These are phyloP conservation scores for Podaxis sp. DNA, from an alignment of 768 basidiomycete genomes.

Conservation along the genomic window DNA sequence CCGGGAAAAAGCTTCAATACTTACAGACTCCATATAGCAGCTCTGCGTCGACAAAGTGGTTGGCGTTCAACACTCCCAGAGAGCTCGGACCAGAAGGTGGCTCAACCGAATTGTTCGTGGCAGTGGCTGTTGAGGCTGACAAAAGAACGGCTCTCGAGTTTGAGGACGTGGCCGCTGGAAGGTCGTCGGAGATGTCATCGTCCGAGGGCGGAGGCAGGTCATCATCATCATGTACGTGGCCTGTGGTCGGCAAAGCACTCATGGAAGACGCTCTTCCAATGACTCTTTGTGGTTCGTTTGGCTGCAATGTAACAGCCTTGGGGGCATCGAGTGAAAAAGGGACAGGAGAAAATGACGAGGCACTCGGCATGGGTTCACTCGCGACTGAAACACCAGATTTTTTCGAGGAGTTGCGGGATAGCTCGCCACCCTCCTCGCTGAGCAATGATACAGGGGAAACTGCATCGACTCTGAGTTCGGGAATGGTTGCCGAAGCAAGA, in stretches of 20 bases:
- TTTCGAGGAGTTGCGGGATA: slow-evolving; percentile 3
- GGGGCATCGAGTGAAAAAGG: not conserved
- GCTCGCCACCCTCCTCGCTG: not conserved
- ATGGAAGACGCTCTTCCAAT: slow-evolving; percentile 8
- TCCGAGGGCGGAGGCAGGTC: not conserved
- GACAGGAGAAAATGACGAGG: not conserved
- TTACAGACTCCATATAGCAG: slow-evolving; percentile 59
- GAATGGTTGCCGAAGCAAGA: not conserved
- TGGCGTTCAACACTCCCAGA: slow-evolving; percentile 27
- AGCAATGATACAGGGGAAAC: not conserved
- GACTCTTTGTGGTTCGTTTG: slow-evolving; percentile 2
- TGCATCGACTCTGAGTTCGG: slow-evolving; percentile 1
- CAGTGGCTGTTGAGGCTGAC: not conserved
- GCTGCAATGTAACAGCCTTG: not conserved
- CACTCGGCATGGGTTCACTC: not conserved
- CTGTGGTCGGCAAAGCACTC: not conserved
- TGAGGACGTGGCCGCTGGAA: not conserved
- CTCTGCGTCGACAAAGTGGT: slow-evolving; percentile 55
- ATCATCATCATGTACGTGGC: not conserved
- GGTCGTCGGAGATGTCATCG: not conserved
- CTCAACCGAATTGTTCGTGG: not conserved
- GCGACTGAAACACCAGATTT: not conserved
- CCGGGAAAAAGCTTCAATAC: slow-evolving; percentile 25
- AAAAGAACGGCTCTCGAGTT: not conserved
- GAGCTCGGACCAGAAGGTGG: not conserved